Percentiles rank a stretch among this genome's conserved stretches.
Evolutionary conservation across 2,329 filamentous ascomycete genomes (phyloP).

Genomic region (Arthroderma sp.): DNA sequence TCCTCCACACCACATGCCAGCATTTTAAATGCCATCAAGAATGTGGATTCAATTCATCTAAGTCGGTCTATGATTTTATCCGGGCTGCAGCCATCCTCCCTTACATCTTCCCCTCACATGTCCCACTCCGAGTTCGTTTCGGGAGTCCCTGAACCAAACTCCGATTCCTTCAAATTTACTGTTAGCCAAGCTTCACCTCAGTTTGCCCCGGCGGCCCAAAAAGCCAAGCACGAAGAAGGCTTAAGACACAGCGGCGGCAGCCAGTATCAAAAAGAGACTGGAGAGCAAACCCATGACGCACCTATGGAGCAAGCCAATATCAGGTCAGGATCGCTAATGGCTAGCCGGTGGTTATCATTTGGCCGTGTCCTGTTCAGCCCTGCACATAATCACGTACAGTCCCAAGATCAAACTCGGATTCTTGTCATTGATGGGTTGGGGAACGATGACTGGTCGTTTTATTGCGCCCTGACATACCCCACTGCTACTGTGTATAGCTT

Average conservation of each 20-base stretch:
- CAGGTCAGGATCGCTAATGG: constrained; percentile 38
- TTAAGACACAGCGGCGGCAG: too few species aligned
- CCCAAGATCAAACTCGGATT: constrained; percentile 29
- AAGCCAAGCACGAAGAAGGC: too few species aligned
- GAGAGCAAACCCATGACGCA: constrained; percentile 29
- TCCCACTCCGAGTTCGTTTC: constrained; percentile 42
- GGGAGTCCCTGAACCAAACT: constrained; percentile 31
- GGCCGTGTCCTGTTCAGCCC: constrained; percentile 38
- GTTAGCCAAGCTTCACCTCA: neutral
- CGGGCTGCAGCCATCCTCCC: constrained; percentile 36
- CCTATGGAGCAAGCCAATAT: constrained; percentile 33
- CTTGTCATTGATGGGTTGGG: constrained; percentile 38
- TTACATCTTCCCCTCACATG: constrained; percentile 38
- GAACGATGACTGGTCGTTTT: constrained; percentile 41
- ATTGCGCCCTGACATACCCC: constrained; percentile 37
- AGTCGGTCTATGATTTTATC: constrained; percentile 40
- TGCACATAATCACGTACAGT: constrained; percentile 33
- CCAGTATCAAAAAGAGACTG: constrained; percentile 11
- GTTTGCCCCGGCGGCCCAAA: too few species aligned
- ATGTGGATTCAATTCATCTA: constrained; percentile 26
- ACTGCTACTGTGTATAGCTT: constrained; percentile 34
- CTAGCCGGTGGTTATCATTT: constrained; percentile 38
- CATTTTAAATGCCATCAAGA: constrained; percentile 2
- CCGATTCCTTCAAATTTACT: constrained; percentile 13
- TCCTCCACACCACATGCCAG: too few species aligned